phyloP scores from a whole-genome alignment of 495 filamentous ascomycete genomes.

The Xylaria flabelliformis region DNA sequence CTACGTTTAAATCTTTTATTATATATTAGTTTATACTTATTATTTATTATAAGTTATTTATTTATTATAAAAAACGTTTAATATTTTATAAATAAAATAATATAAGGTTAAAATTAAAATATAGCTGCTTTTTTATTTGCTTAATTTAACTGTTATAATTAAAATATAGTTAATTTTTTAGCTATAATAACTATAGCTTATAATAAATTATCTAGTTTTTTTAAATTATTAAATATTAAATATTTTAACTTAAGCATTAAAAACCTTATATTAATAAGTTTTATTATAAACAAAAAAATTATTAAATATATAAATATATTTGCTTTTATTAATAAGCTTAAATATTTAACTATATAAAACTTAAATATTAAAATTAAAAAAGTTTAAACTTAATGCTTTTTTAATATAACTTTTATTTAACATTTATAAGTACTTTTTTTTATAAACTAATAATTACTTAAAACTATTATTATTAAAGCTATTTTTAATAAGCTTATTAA shows the following conservation, averaged over 20 bases:
- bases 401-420: not conserved
- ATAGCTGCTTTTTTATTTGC: not conserved
- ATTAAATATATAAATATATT: not conserved
- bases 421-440: not conserved
- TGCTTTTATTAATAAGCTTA: not conserved
- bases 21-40: too few species aligned
- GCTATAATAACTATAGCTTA: too few species aligned
- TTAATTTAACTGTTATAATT: too few species aligned
- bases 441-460: not conserved
- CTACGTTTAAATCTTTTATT: not conserved
- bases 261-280: not conserved
- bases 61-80: not conserved
- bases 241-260: not conserved
- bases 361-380: not conserved
- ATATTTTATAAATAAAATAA: not conserved
- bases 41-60: not conserved
- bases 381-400: not conserved
- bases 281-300: not conserved
- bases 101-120: conserved; percentile 1
- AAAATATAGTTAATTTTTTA: too few species aligned
- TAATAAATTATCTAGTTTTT: not conserved
- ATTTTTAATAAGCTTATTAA: not conserved
- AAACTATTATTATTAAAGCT: not conserved
- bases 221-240: not conserved
- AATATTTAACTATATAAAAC: not conserved